Base-by-base conservation (phyloP, 129 eudicot species). In the Pulicaria dysenterica region DNA sequence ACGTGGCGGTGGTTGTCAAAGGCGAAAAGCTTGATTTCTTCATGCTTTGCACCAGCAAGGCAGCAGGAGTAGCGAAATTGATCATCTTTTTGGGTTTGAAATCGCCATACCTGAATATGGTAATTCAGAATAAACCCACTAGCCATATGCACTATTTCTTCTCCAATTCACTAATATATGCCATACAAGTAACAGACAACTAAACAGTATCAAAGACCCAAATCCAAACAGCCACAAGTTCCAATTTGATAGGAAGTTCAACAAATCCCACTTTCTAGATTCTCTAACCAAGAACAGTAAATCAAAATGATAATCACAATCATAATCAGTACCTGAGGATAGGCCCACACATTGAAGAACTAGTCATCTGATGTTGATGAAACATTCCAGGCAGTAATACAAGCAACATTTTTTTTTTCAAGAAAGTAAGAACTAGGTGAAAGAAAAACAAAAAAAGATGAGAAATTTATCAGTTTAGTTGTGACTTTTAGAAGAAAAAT, bases 101-200 rank as follows among this genome's bases (percentile, higher is more conserved):
- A 81, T 60, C 68, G 75, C 79, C 80, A 85, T 42, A 83, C 89
- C 91, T 90, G 86, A 85, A 84, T 69, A 87, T 86, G 83, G 76
- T 71, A 73, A 80, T 75, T 84, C 81, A 89, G 62, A 83, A 89
- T 79, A 85, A 83, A 83, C 77, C 84, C 84, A 82, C 70, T 80
- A 76, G 85, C 85, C 85, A 64, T 64, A 67, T 83, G 78, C 87
- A 74, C 73, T 76, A 75, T 68, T 67, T 72, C 85, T 79, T 82
- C 85, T 84, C 77, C 86, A 77, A 77, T 69, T 58, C 82, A 87
- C 70, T 79, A 64, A 77, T 72, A 24, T 62, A 63, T 62, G 77
- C 64, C 55, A 77, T 65, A 67, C 41, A 65, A 47, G 59, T 62
- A 73, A 62, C 24, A 77, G 17, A 88, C 44, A 69, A 48, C 78